Evolutionary conservation across 129 eudicot species (phyloP).

Genomic region (Chrysanthemum lavandulifolium): DNA sequence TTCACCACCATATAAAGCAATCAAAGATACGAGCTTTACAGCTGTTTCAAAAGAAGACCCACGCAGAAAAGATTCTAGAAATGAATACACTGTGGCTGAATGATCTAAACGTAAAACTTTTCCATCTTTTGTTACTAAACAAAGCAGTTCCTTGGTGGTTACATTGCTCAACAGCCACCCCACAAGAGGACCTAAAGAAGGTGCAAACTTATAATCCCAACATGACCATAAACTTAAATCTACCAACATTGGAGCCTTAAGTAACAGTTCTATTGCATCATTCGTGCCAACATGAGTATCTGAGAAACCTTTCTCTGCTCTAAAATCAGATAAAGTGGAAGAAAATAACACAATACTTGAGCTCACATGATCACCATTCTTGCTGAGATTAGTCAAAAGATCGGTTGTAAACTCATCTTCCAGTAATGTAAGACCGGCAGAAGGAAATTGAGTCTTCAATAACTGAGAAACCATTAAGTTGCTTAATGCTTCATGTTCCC

Average conservation of each 20-base stretch:
- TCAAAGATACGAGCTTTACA: slow-evolving; percentile 62
- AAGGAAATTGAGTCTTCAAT: slow-evolving; percentile 73
- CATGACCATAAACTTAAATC: slow-evolving; percentile 71
- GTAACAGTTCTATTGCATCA: slow-evolving; percentile 66
- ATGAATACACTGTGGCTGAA: slow-evolving; percentile 73
- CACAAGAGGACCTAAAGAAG: slow-evolving; percentile 83
- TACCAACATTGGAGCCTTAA: slow-evolving; percentile 72
- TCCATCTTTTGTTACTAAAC: slow-evolving; percentile 67
- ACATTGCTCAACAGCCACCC: slow-evolving; percentile 73
- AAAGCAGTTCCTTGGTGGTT: slow-evolving; percentile 62
- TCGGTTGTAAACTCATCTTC: slow-evolving; percentile 33
- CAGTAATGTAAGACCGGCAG: slow-evolving; percentile 47
- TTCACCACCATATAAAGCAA: slow-evolving; percentile 70
- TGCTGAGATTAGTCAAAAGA: slow-evolving; percentile 27
- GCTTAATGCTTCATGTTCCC: slow-evolving; percentile 1
- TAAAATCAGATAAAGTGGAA: slow-evolving; percentile 46
- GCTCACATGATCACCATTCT: slow-evolving; percentile 25
- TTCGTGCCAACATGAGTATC: slow-evolving; percentile 35
- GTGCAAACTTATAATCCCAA: slow-evolving; percentile 79
- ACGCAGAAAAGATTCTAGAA: slow-evolving; percentile 54
- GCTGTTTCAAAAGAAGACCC: slow-evolving; percentile 73
- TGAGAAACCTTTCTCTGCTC: slow-evolving; percentile 22
- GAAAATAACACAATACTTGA: slow-evolving; percentile 62
- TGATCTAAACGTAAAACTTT: slow-evolving; percentile 63
- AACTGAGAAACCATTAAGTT: slow-evolving; percentile 48